Base-by-base conservation (phyloP, 768 basidiomycete genomes). In the Coprinopsis cinerea region DNA sequence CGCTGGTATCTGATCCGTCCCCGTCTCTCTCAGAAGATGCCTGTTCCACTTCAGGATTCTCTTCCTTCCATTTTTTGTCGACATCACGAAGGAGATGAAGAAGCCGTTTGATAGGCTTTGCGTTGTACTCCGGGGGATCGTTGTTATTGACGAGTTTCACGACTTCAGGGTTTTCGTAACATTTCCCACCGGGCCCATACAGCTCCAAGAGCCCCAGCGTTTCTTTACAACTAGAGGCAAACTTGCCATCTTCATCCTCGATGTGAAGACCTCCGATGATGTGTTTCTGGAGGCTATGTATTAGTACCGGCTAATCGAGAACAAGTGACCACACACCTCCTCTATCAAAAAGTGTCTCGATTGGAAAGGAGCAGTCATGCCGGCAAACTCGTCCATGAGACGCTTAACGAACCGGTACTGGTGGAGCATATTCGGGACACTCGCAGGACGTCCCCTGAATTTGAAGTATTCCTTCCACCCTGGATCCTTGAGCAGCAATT, bases 141-240 rank as follows among this genome's bases (percentile, higher is more conserved):
- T 64, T 63, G 53, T 82, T 79, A 27, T 77, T 63, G 32, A 82
- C 60, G 69, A 82, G 71, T 35, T 67, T 70, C 14, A 74, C 55
- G 20, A 85, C 75, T 20, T 70, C 65, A 22, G 70, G 55, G 53
- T 85, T 76, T 59, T 74, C 71, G 48, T 63, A 66, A 24, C 74
- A 72, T 22, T 60, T 64, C 4, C 83, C 83, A 7, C 72, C 62
- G 24, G 74, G 71, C 2, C 85, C 85, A 56, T 86, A 87, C 46
- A 77, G 63, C 15, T 57, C 61, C 35, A 84, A 62, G 30, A 87
- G 74, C 9, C 49, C 41, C 42, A 80, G 61, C 4, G 75, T 78
- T 55, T 80, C 81, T 14, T 64, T 63, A 59, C 79, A 81, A 24
- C 71, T 70, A 34, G 69, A 62, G 15, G 25, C 49, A 35, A 18